Evolutionary conservation across 1,139 yeast species (phyloP), one percentile per base, ranked within the genome.

Genomic region (Trichomonascaceae sp.): DNA sequence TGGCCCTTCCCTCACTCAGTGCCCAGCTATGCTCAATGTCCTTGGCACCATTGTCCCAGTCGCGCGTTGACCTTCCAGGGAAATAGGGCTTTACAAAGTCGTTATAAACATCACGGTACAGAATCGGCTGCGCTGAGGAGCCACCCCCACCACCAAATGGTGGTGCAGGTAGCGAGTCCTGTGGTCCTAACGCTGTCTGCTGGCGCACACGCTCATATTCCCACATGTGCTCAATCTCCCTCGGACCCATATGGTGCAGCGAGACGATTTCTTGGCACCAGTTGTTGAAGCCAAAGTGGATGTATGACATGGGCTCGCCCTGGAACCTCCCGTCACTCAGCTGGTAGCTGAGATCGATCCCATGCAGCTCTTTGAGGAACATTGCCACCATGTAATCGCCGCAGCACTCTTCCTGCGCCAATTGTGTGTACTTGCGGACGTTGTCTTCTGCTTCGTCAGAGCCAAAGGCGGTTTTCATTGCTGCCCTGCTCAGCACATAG

Each of bases 361-460:
- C 45, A 4, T 33, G 31, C 17, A 38, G 36, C 32, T 49, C 52
- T 18, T 43, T 34, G 5, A 47, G 40, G 27, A 28, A 46, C 31
- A 33, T 29, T 16, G 59, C 56, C 1, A 56, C 46, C 48, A 56
- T 47, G 37, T 50, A 49, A 40, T 57, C 62, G 5, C 62, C 62
- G 31, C 58, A 52, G 38, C 54, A 46, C 32, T 43, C 43, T 13
- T 35, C 27, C 15, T 37, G 41, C 8, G 45, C 43, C 17, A 40
- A 35, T 13, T 41, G 42, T 13, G 45, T 43, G 16, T 37, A 37
- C 15, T 37, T 23, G 5, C 39, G 38, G 11, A 35, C 46, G 27
- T 37, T 31, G 29, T 43, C 33, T 26, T 28, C 37, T 13, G 36
- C 32, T 13, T 36, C 30, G 1, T 34, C 37, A 16, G 35, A 28